Base-by-base conservation (phyloP, 352 stramenopile species). In the Globisporangium spiculum region DNA sequence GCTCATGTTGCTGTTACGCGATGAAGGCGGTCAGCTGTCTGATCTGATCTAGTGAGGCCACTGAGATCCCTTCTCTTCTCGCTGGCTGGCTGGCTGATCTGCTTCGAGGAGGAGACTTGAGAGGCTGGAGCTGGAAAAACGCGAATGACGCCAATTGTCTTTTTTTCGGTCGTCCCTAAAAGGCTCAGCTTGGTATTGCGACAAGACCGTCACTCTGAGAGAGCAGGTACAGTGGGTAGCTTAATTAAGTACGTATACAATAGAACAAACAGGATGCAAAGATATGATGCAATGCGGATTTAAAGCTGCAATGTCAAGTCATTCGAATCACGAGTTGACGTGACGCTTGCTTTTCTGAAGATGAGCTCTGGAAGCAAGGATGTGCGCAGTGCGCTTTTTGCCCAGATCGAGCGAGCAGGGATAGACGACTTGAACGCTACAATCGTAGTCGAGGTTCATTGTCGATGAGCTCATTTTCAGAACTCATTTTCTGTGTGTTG, bases 51-150 rank as follows among this genome's bases (percentile, higher is more conserved):
- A 20, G 27, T 4, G 30, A 18, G 48, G 56, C 2, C 32, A 22
- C 12, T 4, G 55, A 24, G 55, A 48, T 44, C 55, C 48, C 27
- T 38, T 44, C 55, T 61, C 27, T 38, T 38, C 32, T 38, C 32
- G 32, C 32, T 38, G 32, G 12, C 14, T 20, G 38, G 38, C 38
- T 24, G 53, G 4, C 26, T 38, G 27, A 20, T 30, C 54, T 60
- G 24, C 24, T 57, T 26, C 36, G 26, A 16, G 4, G 55, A 41
- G 55, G 32, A 24, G 56, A 62, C 60, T 65, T 65, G 60, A n/a
- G 60, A 30, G 38, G 60, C 44, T 65, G 48, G 44, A 58, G 60
- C 60, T 65, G 60, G 60, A 65, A 65, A 48, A 65, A 32, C 60
- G 60, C 48, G 60, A 65, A 65, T 65, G 60, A 65, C 59, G 44